Conservation (phyloP, 2,329 filamentous ascomycete species). For the Hymenoscyphus scutula region DNA sequence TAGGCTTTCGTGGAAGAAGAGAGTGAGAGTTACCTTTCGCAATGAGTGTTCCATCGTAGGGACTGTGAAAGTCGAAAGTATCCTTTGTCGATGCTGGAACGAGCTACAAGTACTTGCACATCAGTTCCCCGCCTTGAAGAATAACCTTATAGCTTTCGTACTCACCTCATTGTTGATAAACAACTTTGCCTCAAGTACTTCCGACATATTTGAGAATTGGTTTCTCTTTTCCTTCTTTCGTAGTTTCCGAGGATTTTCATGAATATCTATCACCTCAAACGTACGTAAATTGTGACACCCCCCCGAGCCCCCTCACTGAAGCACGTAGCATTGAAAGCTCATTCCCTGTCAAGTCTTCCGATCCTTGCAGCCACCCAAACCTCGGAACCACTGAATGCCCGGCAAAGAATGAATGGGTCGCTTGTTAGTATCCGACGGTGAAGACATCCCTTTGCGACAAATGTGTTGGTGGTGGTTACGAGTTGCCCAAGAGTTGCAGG, state of each 20-base stretch:
- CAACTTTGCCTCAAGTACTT: constrained; percentile 34
- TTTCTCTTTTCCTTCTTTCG: neutral
- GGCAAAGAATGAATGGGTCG: neutral
- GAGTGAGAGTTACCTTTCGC: constrained; percentile 31
- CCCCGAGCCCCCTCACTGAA: neutral
- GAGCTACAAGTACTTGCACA: neutral
- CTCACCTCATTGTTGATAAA: constrained; percentile 51
- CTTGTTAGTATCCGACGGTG: neutral
- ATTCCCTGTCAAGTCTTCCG: neutral
- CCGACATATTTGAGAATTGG: neutral
- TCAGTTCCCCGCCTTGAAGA: neutral
- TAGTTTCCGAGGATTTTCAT: neutral
- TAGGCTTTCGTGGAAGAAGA: neutral
- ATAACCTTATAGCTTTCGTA: constrained; percentile 5
- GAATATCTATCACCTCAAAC: neutral
- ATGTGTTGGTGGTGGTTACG: too few relatives aligned
- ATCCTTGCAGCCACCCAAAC: neutral
- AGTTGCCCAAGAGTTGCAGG: neutral
- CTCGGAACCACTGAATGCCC: neutral
- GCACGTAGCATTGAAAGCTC: neutral
- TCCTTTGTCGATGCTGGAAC: constrained; percentile 6
- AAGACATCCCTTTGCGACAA: neutral
- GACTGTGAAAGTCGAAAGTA: constrained; percentile 7
- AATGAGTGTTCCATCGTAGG: constrained; percentile 31
- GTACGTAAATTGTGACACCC: neutral